These are phyloP conservation scores for Amoebophrya sp. DNA, from an alignment of 169 alveolate genomes.

Conservation along the genomic window DNA sequence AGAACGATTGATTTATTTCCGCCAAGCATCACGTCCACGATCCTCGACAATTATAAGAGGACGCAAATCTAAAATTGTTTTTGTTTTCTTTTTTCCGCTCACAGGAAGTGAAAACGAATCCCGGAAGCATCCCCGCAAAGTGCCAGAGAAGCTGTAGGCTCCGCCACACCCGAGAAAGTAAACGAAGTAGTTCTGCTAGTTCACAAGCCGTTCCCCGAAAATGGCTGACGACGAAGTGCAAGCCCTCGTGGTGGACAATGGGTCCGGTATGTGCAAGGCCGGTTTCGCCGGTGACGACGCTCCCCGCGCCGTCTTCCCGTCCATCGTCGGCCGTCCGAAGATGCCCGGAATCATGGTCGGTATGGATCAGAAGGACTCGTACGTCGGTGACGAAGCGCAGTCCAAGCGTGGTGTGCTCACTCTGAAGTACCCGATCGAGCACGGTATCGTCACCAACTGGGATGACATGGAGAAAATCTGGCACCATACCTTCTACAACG, in stretches of 20 bases:
- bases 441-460: conserved; percentile 91
- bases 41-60: too few relatives aligned
- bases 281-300: conserved; percentile 99
- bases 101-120: too few relatives aligned
- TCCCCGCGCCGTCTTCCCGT: conserved; percentile 94
- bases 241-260: conserved; percentile 93
- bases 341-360: conserved; percentile 76
- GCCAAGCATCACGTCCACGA: too few relatives aligned
- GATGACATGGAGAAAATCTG: conserved; percentile 98
- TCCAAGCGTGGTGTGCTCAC: conserved; percentile 83
- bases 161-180: too few relatives aligned
- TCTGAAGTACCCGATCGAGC: conserved; percentile 92
- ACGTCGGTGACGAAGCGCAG: conserved; percentile 90
- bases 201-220: too few relatives aligned
- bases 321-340: conserved; percentile 96
- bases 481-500: conserved; percentile 96
- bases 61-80: too few relatives aligned
- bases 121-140: too few relatives aligned
- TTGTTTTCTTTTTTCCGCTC: too few relatives aligned
- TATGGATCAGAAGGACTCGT: conserved; percentile 74
- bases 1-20: too few relatives aligned
- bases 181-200: too few relatives aligned
- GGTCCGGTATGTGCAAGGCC: conserved; percentile 97
- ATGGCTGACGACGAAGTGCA: too few relatives aligned
- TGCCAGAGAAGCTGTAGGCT: too few relatives aligned